Base-by-base conservation (phyloP, 2,329 filamentous ascomycete genomes). In the Achaetomium macrosporum region DNA sequence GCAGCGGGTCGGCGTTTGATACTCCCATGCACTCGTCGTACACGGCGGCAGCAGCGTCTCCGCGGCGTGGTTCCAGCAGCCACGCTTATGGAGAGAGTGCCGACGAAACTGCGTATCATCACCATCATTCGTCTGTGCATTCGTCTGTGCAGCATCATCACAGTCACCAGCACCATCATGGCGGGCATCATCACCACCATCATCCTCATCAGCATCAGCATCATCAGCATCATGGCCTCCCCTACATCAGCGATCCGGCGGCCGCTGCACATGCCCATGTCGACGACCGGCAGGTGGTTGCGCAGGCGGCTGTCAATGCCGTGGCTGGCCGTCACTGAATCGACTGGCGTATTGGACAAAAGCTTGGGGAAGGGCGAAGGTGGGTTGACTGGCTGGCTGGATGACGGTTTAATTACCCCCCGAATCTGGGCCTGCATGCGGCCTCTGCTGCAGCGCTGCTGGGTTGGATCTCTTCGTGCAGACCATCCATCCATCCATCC, bases 1-100 rank as follows among this genome's bases (percentile, higher is more conserved):
- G 58, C 35, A 62, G 66, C 30, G 62, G 63, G 3, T 44, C 64
- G 12, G 60, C 55, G 8, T 59, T 64, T 16, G 63, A 65, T 40
- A 50, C 65, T 39, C 49, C 42, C 35, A n/a, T n/a, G n/a, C n/a
- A n/a, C n/a, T n/a, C n/a, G n/a, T 49, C 50, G 4, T 66, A 66
- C 50, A 64, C 63, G 3, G 57, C 64, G 67, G 56, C 51, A 51
- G 52, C 59, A 65, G n/a, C 8, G 63, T 20, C n/a, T 43, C 39
- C 3, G 58, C 35, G 12, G 15, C 35, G 35, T 25, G 35, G 13
- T n/a, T 8, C 59, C 10, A 55, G 50, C 25, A 57, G 52, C 42
- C 51, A 57, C 46, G 57, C 54, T 15, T 53, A 53, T 17, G 16
- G 20, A 15, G 35, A 48, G 6, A 46, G 42, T 30, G 20, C 31